phyloP scores from a whole-genome alignment of 2,329 filamentous ascomycete species.

The Pestalotiopsis sp. region DNA sequence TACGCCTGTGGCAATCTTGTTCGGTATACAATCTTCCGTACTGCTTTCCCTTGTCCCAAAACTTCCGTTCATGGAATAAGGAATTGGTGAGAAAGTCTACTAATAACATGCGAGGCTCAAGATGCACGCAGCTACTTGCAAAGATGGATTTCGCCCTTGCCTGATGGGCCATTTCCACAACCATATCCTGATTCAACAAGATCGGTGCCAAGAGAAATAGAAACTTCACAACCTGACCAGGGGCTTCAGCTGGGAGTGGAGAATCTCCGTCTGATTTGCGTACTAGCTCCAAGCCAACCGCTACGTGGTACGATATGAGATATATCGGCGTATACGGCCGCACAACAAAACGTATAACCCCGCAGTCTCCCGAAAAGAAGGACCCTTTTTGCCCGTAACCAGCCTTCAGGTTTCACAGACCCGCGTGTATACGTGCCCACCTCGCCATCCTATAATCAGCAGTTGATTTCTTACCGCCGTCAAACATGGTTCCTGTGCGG shows the following conservation, averaged over 20 bases:
- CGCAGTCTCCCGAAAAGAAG: background rate
- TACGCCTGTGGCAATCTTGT: too few species aligned
- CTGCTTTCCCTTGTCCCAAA: too few species aligned
- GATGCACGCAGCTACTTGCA: too few species aligned
- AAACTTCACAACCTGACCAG: too few species aligned
- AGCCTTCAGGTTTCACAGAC: background rate
- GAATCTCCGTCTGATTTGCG: background rate
- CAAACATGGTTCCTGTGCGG: constrained; percentile 35
- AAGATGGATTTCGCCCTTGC: too few species aligned
- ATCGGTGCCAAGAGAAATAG: too few species aligned
- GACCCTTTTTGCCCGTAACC: background rate
- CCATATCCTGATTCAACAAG: too few species aligned
- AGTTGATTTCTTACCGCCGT: background rate
- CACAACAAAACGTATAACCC: background rate
- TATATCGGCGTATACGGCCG: background rate
- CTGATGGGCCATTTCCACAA: too few species aligned
- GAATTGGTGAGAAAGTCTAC: too few species aligned
- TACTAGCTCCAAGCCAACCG: background rate
- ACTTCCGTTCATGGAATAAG: too few species aligned
- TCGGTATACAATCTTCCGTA: too few species aligned
- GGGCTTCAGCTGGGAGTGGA: background rate
- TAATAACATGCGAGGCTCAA: too few species aligned
- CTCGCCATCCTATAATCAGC: background rate
- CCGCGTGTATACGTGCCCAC: background rate
- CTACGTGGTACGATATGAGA: background rate